Base-by-base conservation (phyloP, 2,329 filamentous ascomycete genomes). In the Leptographium procerum region DNA sequence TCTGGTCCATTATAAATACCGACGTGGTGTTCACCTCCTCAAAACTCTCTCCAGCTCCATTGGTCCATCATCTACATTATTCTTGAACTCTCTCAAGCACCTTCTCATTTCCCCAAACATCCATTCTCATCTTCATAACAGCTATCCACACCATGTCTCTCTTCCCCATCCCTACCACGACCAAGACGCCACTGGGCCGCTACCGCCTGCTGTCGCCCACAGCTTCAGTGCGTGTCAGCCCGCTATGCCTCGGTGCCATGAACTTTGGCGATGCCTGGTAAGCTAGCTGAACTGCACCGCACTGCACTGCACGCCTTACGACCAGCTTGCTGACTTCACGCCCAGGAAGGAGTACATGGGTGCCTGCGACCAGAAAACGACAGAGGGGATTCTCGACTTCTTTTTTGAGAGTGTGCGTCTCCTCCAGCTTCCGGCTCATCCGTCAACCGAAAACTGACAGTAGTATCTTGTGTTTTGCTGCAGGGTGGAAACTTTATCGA, bases 121-220 rank as follows among this genome's bases (percentile, higher is more conserved):
- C 24, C 28, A n/a, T 52, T 33, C 28, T 5, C 28, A 28, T 10
- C 28, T 29, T 33, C 50, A 5, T 7, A 16, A 14, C 16, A 40
- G n/a, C n/a, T 16, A 40, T 40, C 34, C 6, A 9, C 52, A 45
- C 7, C 52, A 55, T 59, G 57, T 36, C 56, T 43, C n/a, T n/a
- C 4, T 48, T 66, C 60, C 59, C 61, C 43, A 61, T 72, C 19
- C 72, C 73, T 22, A 62, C 65, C 55, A 74, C 76, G 4, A 77
- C 83, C 29, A 76, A 80, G 68, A 84, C 83, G 59, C 78, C 82
- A 58, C 70, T 89, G 62, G 83, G 76, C 60, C 78, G 82, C 57
- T 86, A 88, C 65, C 82, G 85, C 8, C 70, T 89, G 52, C 77
- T 89, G 14, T 81, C 85, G 1, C 84, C 85, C 11, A 81, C 77